Percentiles rank a stretch among this genome's conserved stretches.
phyloP scores from a whole-genome alignment of 345 rosid genomes.

The Corchorus olitorius region DNA sequence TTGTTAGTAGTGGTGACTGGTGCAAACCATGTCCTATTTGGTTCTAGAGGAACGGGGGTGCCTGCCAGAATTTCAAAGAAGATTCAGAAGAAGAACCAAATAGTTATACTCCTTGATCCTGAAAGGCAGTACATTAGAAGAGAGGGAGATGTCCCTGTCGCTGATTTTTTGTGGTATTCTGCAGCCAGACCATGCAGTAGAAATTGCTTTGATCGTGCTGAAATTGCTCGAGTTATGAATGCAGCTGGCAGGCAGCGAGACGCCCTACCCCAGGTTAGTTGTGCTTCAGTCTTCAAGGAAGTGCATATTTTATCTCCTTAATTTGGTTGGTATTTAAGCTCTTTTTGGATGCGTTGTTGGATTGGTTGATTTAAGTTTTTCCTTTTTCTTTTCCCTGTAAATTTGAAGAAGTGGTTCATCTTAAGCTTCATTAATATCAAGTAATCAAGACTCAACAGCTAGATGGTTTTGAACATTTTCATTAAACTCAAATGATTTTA shows the following conservation, averaged over 20 bases:
- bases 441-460: not conserved
- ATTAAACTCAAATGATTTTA: not conserved
- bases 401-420: conserved; percentile 2
- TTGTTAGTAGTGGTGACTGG: conserved; percentile 82
- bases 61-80: conserved; percentile 86
- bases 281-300: conserved; percentile 14
- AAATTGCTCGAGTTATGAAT: conserved; percentile 94
- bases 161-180: conserved; percentile 94
- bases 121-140: conserved; percentile 81
- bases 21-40: conserved; percentile 75
- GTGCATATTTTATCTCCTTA: conserved; percentile 16
- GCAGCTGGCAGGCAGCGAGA: conserved; percentile 90
- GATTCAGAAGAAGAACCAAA: conserved; percentile 83
- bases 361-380: not conserved
- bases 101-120: conserved; percentile 81
- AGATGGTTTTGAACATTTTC: not conserved
- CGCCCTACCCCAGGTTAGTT: conserved; percentile 79
- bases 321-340: conserved; percentile 2
- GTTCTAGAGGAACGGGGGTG: conserved; percentile 83
- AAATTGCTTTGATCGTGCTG: conserved; percentile 93
- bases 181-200: conserved; percentile 93
- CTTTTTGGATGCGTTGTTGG: conserved; percentile 8
- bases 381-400: not conserved
- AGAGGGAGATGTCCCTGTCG: conserved; percentile 87
- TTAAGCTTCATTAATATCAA: conserved; percentile 1